Conservation (phyloP, 2,329 filamentous ascomycete species). For the Fusarium phyllophilum region DNA sequence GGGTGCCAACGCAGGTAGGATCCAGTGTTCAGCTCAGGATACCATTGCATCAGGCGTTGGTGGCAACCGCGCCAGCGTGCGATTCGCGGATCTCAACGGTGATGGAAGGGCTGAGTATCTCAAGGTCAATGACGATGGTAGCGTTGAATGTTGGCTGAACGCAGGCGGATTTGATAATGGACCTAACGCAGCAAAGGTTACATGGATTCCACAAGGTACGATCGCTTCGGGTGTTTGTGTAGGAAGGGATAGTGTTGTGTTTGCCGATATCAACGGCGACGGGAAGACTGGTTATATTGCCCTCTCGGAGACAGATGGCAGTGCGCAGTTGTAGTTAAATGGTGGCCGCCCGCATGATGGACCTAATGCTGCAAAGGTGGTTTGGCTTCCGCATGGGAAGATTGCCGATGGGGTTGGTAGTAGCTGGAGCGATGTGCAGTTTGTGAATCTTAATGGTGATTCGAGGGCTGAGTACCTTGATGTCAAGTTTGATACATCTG, state of each 20-base stretch:
- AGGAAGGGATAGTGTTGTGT: background rate
- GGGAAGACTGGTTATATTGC: no score
- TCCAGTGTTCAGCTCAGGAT: background rate
- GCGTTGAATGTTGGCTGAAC: background rate
- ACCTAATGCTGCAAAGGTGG: background rate
- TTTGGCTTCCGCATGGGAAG: background rate
- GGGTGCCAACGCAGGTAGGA: background rate
- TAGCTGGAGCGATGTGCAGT: background rate
- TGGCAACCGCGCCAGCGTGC: background rate
- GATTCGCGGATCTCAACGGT: background rate
- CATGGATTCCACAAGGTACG: background rate
- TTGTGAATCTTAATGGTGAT: no score
- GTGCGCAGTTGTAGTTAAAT: background rate
- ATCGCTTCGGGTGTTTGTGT: background rate
- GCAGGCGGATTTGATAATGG: background rate
- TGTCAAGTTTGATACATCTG: no score
- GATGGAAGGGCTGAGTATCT: background rate
- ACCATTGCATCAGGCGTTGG: background rate
- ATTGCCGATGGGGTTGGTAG: background rate
- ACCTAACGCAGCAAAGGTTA: background rate
- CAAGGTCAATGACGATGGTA: background rate
- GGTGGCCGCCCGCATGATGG: background rate
- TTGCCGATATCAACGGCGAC: background rate
- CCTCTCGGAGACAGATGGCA: no score
- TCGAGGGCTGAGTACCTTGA: no score